Conservation (phyloP, 495 filamentous ascomycete genomes). For the Delitschia confertaspora region DNA sequence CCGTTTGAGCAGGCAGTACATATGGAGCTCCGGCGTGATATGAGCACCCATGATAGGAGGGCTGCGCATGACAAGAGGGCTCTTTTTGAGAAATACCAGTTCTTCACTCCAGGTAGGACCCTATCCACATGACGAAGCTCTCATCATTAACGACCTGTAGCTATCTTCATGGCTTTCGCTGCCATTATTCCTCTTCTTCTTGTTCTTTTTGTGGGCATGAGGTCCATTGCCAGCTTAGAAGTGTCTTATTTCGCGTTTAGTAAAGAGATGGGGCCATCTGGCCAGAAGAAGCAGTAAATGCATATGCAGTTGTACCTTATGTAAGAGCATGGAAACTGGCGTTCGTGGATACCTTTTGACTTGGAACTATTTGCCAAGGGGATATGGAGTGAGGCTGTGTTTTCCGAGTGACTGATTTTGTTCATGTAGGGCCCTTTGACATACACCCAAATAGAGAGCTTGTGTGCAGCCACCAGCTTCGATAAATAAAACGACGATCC, state of each 20-base stretch:
- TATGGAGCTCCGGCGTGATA: constrained; percentile 53
- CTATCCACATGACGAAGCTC: constrained; percentile 9
- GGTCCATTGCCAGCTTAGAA: constrained; percentile 66
- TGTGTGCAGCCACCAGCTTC: too few relatives aligned
- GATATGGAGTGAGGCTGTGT: too few relatives aligned
- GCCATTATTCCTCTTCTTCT: constrained; percentile 57
- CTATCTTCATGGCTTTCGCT: constrained; percentile 74
- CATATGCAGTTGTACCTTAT: constrained; percentile 20
- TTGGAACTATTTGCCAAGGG: too few relatives aligned
- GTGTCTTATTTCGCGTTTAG: constrained; percentile 92
- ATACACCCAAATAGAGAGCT: too few relatives aligned
- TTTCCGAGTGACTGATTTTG: too few relatives aligned
- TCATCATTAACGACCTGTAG: constrained; percentile 35
- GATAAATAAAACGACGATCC: too few relatives aligned
- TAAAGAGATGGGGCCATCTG: constrained; percentile 81
- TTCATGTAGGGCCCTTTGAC: too few relatives aligned
- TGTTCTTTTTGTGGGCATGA: constrained; percentile 70
- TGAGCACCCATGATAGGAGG: constrained; percentile 30
- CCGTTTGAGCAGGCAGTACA: constrained; percentile 44
- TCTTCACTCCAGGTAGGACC: constrained; percentile 60
- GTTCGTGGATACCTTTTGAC: too few relatives aligned
- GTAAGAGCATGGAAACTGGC: constrained; percentile 15
- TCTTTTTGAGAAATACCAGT: constrained; percentile 87
- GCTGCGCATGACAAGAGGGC: constrained; percentile 38
- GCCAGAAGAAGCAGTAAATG: constrained; percentile 71